Evolutionary conservation across 2,329 filamentous ascomycete species (phyloP).

Genomic region (Penicillium aurantiogriseum): DNA sequence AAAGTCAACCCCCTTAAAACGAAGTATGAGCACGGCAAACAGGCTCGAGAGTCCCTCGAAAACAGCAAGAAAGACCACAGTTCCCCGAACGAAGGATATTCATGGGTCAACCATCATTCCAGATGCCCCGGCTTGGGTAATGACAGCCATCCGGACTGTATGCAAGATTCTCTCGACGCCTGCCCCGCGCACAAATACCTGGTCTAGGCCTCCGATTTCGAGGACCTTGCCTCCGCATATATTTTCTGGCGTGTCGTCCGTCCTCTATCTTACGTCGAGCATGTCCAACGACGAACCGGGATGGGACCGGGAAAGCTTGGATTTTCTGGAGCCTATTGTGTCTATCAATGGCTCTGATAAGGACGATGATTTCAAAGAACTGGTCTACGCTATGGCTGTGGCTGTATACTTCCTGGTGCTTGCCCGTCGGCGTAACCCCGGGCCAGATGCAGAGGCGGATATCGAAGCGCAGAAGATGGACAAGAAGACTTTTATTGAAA

Average conservation of each 20-base stretch:
- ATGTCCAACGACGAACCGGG: conserved; percentile 50
- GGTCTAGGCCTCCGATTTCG: conserved; percentile 40
- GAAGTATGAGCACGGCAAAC: conserved; percentile 32
- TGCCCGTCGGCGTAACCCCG: conserved; percentile 49
- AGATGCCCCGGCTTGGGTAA: conserved; percentile 64
- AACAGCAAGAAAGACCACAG: conserved; percentile 20
- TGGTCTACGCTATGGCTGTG: conserved; percentile 40
- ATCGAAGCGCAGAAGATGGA: conserved; percentile 35
- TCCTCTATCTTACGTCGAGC: conserved; percentile 48
- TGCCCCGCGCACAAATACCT: conserved; percentile 35
- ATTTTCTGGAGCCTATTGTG: conserved; percentile 41
- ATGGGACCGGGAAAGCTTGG: conserved; percentile 38
- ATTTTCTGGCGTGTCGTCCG: conserved; percentile 67
- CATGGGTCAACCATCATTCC: conserved; percentile 31
- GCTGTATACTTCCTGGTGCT: conserved; percentile 47
- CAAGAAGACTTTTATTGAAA: conserved; percentile 43
- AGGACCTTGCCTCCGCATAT: conserved; percentile 66
- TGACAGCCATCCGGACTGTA: conserved; percentile 64
- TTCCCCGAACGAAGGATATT: conserved; percentile 19
- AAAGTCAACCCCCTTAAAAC: conserved; percentile 45
- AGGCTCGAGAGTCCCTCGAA: conserved; percentile 21
- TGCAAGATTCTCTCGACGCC: conserved; percentile 62
- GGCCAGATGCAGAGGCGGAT: conserved; percentile 11
- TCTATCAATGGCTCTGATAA: conserved; percentile 46
- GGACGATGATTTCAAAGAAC: conserved; percentile 45